Percentiles rank a stretch among this genome's conserved stretches.
These are phyloP conservation scores for Colletotrichum endophyticum DNA, from an alignment of 2,329 filamentous ascomycete species.

Conservation along the genomic window DNA sequence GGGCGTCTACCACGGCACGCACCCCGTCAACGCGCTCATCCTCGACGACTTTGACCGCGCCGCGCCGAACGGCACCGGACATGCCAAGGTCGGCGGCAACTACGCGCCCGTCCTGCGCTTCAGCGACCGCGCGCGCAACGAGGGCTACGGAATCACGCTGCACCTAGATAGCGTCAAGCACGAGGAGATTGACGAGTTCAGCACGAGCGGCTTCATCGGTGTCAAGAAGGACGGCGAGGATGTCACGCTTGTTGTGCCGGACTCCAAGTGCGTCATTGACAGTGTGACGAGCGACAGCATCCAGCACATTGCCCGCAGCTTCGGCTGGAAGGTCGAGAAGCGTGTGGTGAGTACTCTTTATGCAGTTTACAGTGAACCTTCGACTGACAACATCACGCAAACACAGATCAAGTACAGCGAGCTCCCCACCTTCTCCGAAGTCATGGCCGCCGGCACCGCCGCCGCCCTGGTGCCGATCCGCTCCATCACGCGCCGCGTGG, in stretches of 20 bases:
- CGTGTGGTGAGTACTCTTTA: constrained; percentile 57
- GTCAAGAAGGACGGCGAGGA: constrained; percentile 61
- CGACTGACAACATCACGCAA: not conserved
- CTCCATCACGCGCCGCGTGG: constrained; percentile 76
- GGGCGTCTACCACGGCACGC: constrained; percentile 90
- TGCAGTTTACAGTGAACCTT: not conserved
- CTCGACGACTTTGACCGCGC: constrained; percentile 93
- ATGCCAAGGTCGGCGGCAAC: constrained; percentile 94
- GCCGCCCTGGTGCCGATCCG: constrained; percentile 91
- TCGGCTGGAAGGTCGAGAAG: constrained; percentile 85
- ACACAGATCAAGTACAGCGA: constrained; percentile 67
- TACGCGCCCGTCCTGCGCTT: constrained; percentile 91
- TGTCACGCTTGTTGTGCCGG: constrained; percentile 82
- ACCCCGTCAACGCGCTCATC: constrained; percentile 86
- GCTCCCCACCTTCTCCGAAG: constrained; percentile 65
- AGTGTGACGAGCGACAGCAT: constrained; percentile 84
- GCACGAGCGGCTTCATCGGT: constrained; percentile 91
- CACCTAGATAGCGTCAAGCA: constrained; percentile 87
- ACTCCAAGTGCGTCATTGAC: constrained; percentile 86
- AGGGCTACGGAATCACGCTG: constrained; percentile 92
- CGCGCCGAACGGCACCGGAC: constrained; percentile 88
- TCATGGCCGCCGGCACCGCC: constrained; percentile 91
- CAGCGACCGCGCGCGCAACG: constrained; percentile 78
- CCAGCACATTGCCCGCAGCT: constrained; percentile 74
- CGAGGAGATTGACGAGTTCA: constrained; percentile 93